These are phyloP conservation scores for Aspergillus ochraceoroseus DNA, from an alignment of 2,329 filamentous ascomycete genomes.

Conservation along the genomic window DNA sequence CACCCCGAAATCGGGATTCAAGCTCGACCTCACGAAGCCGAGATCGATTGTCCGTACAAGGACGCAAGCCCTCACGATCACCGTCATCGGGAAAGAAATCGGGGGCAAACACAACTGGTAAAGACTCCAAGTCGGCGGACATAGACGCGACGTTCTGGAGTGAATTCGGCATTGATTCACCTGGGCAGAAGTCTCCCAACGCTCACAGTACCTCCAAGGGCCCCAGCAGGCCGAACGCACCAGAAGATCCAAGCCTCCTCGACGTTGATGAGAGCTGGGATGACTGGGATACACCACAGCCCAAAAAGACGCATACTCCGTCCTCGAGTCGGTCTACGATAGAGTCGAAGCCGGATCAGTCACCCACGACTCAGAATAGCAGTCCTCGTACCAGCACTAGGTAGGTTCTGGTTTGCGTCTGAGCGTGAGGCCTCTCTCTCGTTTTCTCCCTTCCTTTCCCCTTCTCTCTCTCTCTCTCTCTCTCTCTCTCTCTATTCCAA, in stretches of 20 bases:
- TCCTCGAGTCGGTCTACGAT: conserved; percentile 49
- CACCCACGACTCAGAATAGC: conserved; percentile 43
- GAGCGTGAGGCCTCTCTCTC: conserved; percentile 4
- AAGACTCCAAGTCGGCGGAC: conserved; percentile 40
- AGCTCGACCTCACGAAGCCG: conserved; percentile 32
- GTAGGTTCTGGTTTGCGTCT: conserved; percentile 35
- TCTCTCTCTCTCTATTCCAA: conserved; percentile 1
- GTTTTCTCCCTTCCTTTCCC: conserved; percentile 18
- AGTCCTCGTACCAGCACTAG: conserved; percentile 53
- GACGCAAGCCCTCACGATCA: conserved; percentile 29
- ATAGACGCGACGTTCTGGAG: conserved; percentile 48
- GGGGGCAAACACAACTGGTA: conserved; percentile 36
- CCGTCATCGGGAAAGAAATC: conserved; percentile 30
- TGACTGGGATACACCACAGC: conserved; percentile 51
- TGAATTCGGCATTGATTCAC: conserved; percentile 49
- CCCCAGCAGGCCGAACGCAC: conserved; percentile 37
- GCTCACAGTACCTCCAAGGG: conserved; percentile 29
- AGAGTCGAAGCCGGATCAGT: conserved; percentile 46
- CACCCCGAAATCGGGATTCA: conserved; percentile 31
- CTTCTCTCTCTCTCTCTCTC: conserved; percentile 12
- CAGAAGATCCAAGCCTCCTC: conserved; percentile 34
- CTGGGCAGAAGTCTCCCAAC: conserved; percentile 39
- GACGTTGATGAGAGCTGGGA: conserved; percentile 52
- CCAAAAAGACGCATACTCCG: conserved; percentile 39
- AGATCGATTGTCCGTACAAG: conserved; percentile 30